A percentile compares a stretch with the other conserved stretches of the same genome.
These are phyloP conservation scores for Wickerhamiella azyma DNA, from an alignment of 805 yeast genomes.

Conservation along the genomic window DNA sequence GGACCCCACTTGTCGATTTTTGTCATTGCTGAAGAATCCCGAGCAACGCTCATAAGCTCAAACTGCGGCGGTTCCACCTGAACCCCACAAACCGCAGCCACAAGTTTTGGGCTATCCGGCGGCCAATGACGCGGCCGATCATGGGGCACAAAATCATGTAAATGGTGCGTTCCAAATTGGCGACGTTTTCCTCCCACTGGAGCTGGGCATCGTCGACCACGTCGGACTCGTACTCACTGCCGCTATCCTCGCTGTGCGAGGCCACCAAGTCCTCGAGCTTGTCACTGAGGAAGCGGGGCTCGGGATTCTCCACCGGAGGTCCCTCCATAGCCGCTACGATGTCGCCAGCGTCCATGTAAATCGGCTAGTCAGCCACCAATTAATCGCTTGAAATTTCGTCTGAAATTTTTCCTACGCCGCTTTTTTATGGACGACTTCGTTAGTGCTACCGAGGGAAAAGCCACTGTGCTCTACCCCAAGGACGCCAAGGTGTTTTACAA, in stretches of 20 bases:
- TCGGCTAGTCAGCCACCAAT: not conserved
- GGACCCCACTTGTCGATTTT: too few species aligned
- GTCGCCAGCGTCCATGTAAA: conserved; percentile 7
- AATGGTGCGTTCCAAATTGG: conserved; percentile 42
- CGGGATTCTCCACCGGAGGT: conserved; percentile 3
- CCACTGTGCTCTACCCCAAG: conserved; percentile 69
- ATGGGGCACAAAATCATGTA: conserved; percentile 47
- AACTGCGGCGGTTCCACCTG: conserved; percentile 1
- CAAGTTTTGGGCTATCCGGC: conserved; percentile 34
- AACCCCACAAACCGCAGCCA: conserved; percentile 13
- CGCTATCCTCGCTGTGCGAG: not conserved
- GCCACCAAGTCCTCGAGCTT: not conserved
- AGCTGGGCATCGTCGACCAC: conserved; percentile 38
- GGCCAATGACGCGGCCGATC: conserved; percentile 53
- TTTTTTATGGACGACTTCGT: not conserved
- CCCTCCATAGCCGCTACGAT: conserved; percentile 5
- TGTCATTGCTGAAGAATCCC: too few species aligned
- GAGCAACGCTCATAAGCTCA: not conserved
- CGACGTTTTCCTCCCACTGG: conserved; percentile 61
- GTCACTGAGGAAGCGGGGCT: conserved; percentile 1
- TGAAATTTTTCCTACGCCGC: not conserved
- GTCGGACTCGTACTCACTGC: not conserved
- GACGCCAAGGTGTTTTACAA: conserved; percentile 82
- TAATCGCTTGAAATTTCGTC: not conserved
- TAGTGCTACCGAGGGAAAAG: conserved; percentile 58